Percentiles rank a stretch among this genome's conserved stretches.
Conservation (phyloP, 352 stramenopile species). For the Phytophthora capsici region DNA sequence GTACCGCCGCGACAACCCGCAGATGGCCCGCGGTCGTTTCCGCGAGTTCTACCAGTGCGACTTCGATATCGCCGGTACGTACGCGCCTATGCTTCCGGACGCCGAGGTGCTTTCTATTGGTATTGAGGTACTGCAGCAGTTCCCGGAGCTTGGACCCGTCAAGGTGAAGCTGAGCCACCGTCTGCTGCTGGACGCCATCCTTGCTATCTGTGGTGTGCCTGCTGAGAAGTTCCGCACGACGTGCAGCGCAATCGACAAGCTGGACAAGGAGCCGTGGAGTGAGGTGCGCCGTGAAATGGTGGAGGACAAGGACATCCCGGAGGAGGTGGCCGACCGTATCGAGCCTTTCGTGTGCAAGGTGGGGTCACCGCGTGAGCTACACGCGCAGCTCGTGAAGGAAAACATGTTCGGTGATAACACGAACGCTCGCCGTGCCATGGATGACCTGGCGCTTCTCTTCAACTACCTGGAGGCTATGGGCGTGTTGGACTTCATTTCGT, state of each 20-base stretch:
- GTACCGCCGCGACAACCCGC: conserved; percentile 96
- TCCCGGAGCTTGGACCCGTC: conserved; percentile 89
- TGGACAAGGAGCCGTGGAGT: conserved; percentile 98
- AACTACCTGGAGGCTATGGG: conserved; percentile 98
- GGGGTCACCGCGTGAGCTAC: conserved; percentile 87
- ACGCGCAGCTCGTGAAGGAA: conserved; percentile 70
- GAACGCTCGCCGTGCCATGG: conserved; percentile 86
- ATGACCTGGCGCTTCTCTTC: conserved; percentile 96
- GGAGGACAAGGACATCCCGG: conserved; percentile 95
- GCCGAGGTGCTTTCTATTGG: conserved; percentile 97
- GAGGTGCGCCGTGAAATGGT: conserved; percentile 94
- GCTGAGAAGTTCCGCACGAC: conserved; percentile 97
- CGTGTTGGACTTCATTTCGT: conserved; percentile 93
- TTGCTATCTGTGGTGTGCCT: conserved; percentile 97
- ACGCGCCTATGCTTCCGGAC: conserved; percentile 96
- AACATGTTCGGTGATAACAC: conserved; percentile 93
- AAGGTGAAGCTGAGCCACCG: conserved; percentile 99
- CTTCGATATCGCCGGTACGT: conserved; percentile 97
- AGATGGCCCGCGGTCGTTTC: conserved; percentile 95
- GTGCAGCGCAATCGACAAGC: conserved; percentile 98
- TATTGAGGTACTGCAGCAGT: conserved; percentile 91
- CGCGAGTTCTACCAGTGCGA: conserved; percentile 99
- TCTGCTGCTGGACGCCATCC: conserved; percentile 96
- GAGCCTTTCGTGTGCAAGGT: conserved; percentile 94
- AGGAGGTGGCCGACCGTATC: conserved; percentile 94